These are phyloP conservation scores for Elongisporangium anandrum DNA, from an alignment of 352 stramenopile genomes.

Conservation along the genomic window DNA sequence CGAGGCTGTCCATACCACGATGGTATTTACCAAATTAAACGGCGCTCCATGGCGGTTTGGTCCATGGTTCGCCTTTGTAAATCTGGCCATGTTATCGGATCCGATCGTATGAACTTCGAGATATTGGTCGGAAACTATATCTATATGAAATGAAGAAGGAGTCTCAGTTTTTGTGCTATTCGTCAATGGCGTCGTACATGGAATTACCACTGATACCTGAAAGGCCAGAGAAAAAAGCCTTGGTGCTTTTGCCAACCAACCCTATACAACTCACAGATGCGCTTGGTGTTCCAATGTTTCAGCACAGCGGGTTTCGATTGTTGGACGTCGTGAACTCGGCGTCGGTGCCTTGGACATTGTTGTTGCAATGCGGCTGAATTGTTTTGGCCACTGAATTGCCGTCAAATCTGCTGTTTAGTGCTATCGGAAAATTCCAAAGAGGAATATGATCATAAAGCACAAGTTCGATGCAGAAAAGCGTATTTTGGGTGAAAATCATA, in stretches of 20 bases:
- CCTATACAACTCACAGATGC: not conserved
- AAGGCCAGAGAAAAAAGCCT: not conserved
- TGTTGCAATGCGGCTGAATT: not conserved
- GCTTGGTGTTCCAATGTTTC: not conserved
- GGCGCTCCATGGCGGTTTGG: not conserved
- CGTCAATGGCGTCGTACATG: not conserved
- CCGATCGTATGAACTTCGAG: not conserved
- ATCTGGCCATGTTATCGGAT: not conserved
- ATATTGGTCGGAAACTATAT: not conserved
- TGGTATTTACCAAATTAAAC: not conserved
- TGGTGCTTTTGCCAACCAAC: not conserved
- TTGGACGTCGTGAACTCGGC: not conserved
- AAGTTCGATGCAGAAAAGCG: too few species aligned
- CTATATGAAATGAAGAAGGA: not conserved
- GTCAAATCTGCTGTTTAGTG: too few species aligned
- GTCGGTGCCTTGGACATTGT: not conserved
- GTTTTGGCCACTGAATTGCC: too few species aligned
- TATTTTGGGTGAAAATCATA: too few species aligned
- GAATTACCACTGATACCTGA: not conserved
- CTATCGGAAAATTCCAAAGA: too few species aligned
- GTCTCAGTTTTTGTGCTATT: not conserved
- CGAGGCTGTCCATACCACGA: not conserved
- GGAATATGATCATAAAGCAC: too few species aligned
- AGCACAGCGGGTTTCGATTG: not conserved
- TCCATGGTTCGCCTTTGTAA: not conserved